Evolutionary conservation across 2,329 filamentous ascomycete species (phyloP).

Genomic region (Talaromyces sp.): DNA sequence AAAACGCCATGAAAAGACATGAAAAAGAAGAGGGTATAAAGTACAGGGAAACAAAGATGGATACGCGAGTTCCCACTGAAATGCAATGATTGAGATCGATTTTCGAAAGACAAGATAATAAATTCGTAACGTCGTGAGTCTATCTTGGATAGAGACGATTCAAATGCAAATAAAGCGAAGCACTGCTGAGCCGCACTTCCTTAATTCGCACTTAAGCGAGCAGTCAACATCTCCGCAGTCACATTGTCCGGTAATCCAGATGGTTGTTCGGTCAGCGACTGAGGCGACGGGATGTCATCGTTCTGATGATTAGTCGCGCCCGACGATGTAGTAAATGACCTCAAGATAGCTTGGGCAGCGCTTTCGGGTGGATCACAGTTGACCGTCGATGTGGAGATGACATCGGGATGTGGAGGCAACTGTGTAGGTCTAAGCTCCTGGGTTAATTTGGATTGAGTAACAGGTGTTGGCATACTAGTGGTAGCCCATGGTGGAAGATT

Average conservation of each 20-base stretch:
- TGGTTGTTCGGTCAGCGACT: not conserved
- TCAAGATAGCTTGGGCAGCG: not conserved
- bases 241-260: constrained; percentile 4
- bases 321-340: not conserved
- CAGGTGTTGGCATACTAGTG: not conserved
- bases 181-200: not conserved
- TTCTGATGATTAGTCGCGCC: not conserved
- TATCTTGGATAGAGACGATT: not conserved
- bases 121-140: not conserved
- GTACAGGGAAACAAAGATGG: not conserved
- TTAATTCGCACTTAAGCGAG: not conserved
- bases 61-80: not conserved
- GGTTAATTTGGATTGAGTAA: not conserved
- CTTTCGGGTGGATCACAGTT: not conserved
- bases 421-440: not conserved
- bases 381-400: not conserved
- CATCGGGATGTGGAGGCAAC: not conserved
- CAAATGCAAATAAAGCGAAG: not conserved
- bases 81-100: not conserved
- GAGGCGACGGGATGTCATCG: not conserved
- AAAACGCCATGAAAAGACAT: not conserved
- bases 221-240: constrained; percentile 1
- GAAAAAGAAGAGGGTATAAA: not conserved
- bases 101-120: not conserved
- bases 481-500: constrained; percentile 1